Evolutionary conservation across 257 asterid species (phyloP), one percentile per base, ranked within the genome.

Genomic region (Salvia miltiorrhiza): DNA sequence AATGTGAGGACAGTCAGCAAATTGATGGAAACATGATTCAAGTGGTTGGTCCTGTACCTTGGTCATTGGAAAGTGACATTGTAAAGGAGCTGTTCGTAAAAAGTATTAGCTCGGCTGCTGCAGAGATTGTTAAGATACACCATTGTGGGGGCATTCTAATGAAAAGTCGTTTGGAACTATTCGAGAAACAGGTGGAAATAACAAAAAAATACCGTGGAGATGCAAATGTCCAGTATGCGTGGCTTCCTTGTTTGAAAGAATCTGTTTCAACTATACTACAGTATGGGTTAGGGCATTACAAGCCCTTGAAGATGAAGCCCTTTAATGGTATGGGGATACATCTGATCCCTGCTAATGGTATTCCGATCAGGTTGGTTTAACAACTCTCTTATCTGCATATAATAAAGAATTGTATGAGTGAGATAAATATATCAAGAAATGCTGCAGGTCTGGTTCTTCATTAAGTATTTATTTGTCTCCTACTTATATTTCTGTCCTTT

Each of bases 241-340:
- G 98, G 98, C 94, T 92, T 65, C 98, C 97, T 68, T 88, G 85
- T 77, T 80, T 88, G 16, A 83, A 81, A 70, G 84, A 64, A 75
- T 76, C 85, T 24, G 65, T 80, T 45, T 72, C 75, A 3, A 75
- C 81, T 69, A 78, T 88, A 11, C 52, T 86, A 73, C 81, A 88
- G 44, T 88, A 85, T 77, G 97, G 98, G 16, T 69, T 90, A 66
- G 87, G 88, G 68, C 59, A 68, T 77, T 76, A 76, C 67, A 82
- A 71, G 72, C 72, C 72, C 32, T 67, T 77, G 39, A 84, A 74
- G 30, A 14, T 58, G 62, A 76, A 76, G 73, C 77, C 82, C 52
- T 21, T 60, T 24, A 78, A 82, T 63, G 94, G 92, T 68, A 20
- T 63, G 67, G 97, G 97, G 49, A 77, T 83, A 79, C 76, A 85